Percentiles rank a stretch among this genome's conserved stretches.
Conservation (phyloP, 2,329 filamentous ascomycete genomes). For the Trichoderma breve region DNA sequence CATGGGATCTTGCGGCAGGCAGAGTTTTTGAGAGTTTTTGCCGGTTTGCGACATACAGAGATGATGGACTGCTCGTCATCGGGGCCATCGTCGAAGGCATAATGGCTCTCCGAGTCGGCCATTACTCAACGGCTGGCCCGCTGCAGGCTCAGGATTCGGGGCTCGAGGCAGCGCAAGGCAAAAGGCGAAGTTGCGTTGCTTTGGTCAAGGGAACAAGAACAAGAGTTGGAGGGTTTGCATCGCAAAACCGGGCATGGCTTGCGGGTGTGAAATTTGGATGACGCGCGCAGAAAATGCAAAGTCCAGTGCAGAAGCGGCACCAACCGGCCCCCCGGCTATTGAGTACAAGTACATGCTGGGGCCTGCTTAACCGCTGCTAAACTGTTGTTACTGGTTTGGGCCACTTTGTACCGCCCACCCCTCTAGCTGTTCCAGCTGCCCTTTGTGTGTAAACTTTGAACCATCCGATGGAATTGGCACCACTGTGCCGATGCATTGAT, state of each 20-base stretch:
- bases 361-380: not conserved
- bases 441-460: not conserved
- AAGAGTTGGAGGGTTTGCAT: conserved; percentile 8
- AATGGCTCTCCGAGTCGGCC: conserved; percentile 44
- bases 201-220: not conserved
- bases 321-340: conserved; percentile 4
- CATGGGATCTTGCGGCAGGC: not conserved
- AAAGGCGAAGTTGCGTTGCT: not conserved
- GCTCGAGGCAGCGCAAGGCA: conserved; percentile 18
- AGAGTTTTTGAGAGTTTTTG: not conserved
- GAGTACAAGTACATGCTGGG: not conserved
- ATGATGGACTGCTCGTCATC: conserved; percentile 50
- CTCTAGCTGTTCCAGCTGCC: conserved; percentile 9
- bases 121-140: conserved; percentile 32
- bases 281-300: conserved; percentile 16
- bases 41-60: conserved; percentile 32
- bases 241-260: conserved; percentile 15
- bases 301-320: not conserved
- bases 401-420: not conserved
- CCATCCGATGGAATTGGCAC: not conserved
- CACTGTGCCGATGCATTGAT: not conserved
- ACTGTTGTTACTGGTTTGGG: not conserved
- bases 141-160: conserved; percentile 2
- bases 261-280: conserved; percentile 19
- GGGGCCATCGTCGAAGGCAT: conserved; percentile 47